These are phyloP conservation scores for Tanacetum coccineum DNA, from an alignment of 129 eudicot species.

Conservation along the genomic window DNA sequence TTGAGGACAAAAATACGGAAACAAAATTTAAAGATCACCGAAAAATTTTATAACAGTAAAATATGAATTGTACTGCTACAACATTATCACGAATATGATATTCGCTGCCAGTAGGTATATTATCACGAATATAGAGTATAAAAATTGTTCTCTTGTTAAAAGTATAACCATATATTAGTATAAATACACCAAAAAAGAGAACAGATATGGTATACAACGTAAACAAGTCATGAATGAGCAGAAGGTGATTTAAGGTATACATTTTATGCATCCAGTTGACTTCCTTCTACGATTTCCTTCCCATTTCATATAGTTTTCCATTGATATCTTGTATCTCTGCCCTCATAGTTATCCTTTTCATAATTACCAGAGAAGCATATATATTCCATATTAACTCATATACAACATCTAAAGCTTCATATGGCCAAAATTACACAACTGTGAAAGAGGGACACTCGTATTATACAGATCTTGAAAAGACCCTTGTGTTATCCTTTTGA, in stretches of 20 bases:
- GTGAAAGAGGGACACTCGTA: no score
- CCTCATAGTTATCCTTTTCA: no score
- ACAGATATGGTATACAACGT: background rate
- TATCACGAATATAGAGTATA: slow-evolving; percentile 2
- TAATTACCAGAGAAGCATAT: no score
- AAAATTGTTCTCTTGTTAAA: background rate
- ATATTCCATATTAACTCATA: no score
- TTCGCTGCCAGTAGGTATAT: slow-evolving; percentile 8
- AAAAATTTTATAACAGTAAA: background rate
- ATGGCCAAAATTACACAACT: no score
- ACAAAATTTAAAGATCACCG: slow-evolving; percentile 1
- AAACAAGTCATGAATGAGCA: background rate
- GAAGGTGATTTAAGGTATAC: background rate
- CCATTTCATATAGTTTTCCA: background rate
- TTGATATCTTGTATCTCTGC: background rate
- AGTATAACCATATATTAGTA: background rate
- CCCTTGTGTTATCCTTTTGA: no score
- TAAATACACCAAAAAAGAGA: no score
- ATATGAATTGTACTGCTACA: background rate
- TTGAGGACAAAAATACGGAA: slow-evolving; percentile 15
- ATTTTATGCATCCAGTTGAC: background rate
- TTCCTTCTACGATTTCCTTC: background rate
- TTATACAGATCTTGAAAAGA: no score
- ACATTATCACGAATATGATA: slow-evolving; percentile 4
- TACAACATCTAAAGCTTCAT: no score